Evolutionary conservation across 495 filamentous ascomycete species (phyloP).

Genomic region (Margaritispora aquatica): DNA sequence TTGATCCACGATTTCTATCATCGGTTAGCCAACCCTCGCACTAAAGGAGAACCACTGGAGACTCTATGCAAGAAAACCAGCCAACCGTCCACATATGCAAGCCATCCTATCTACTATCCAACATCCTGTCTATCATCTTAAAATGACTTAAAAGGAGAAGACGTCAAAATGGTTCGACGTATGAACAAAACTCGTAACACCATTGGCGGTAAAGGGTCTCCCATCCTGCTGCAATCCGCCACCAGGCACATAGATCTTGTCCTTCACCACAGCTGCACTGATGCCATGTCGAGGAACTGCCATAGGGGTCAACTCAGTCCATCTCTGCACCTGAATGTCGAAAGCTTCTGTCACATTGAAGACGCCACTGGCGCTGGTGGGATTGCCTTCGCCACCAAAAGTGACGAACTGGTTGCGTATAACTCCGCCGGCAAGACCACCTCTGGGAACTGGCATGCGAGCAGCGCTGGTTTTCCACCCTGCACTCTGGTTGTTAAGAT

Average conservation of each 20-base stretch:
- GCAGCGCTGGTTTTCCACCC: constrained; percentile 20
- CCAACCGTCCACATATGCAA: too few species aligned
- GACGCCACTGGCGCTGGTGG: constrained; percentile 13
- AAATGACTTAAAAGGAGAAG: too few species aligned
- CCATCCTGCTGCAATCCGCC: too few species aligned
- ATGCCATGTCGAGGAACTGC: constrained; percentile 32
- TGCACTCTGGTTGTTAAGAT: constrained; percentile 20
- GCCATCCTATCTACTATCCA: too few species aligned
- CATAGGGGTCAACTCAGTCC: constrained; percentile 27
- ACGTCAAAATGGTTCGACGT: too few species aligned
- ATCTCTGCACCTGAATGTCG: constrained; percentile 24
- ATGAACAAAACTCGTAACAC: too few species aligned
- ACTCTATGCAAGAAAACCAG: too few species aligned
- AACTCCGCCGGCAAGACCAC: constrained; percentile 28
- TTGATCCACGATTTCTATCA: too few species aligned
- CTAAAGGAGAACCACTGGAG: too few species aligned
- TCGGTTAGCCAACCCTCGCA: too few species aligned
- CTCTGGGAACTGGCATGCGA: constrained; percentile 29
- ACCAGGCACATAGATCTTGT: constrained; percentile 23
- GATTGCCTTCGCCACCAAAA: constrained; percentile 39
- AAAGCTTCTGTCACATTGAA: constrained; percentile 33
- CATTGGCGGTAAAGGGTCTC: too few species aligned
- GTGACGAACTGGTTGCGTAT: constrained; percentile 30
- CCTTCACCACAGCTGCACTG: constrained; percentile 25
- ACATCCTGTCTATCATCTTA: too few species aligned